These are phyloP conservation scores for Eutrema japonicum DNA, from an alignment of 345 rosid genomes.

Conservation along the genomic window DNA sequence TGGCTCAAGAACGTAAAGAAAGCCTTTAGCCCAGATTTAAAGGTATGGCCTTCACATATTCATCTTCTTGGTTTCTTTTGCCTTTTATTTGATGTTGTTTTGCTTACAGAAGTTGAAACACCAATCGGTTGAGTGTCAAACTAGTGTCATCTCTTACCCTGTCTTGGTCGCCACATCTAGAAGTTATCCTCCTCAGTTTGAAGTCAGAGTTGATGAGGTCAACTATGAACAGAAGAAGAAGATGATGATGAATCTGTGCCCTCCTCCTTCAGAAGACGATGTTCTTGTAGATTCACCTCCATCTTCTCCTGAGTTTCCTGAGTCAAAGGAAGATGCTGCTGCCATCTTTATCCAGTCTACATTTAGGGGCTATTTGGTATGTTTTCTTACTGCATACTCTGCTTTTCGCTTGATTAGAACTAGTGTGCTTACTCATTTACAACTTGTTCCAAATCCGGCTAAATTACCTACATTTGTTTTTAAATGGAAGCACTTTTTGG, in stretches of 20 bases:
- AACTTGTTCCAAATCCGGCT: background rate
- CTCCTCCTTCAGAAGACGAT: slow-evolving; percentile 38
- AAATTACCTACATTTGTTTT: background rate
- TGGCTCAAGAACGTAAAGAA: slow-evolving; percentile 91
- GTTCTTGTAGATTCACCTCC: slow-evolving; percentile 35
- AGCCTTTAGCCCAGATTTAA: slow-evolving; percentile 72
- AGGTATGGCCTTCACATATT: slow-evolving; percentile 22
- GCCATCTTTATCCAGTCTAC: slow-evolving; percentile 79
- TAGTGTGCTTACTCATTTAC: background rate
- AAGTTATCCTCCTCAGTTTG: slow-evolving; percentile 53
- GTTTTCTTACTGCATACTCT: background rate
- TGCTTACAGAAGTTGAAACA: slow-evolving; percentile 36
- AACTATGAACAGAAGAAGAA: slow-evolving; percentile 47
- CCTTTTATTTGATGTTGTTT: background rate
- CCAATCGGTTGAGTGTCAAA: slow-evolving; percentile 37
- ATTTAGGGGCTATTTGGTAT: slow-evolving; percentile 78
- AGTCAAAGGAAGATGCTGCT: slow-evolving; percentile 71
- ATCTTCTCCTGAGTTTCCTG: slow-evolving; percentile 49
- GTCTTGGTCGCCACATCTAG: slow-evolving; percentile 45
- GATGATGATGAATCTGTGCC: slow-evolving; percentile 11
- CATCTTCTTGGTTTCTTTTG: background rate
- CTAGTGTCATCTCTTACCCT: slow-evolving; percentile 55
- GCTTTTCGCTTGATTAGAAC: background rate
- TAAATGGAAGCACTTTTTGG: background rate
- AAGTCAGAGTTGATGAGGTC: slow-evolving; percentile 51